A percentile compares a stretch with the other conserved stretches of the same genome.
Conservation (phyloP, 495 filamentous ascomycete species). For the Bryoglossum gracile region DNA sequence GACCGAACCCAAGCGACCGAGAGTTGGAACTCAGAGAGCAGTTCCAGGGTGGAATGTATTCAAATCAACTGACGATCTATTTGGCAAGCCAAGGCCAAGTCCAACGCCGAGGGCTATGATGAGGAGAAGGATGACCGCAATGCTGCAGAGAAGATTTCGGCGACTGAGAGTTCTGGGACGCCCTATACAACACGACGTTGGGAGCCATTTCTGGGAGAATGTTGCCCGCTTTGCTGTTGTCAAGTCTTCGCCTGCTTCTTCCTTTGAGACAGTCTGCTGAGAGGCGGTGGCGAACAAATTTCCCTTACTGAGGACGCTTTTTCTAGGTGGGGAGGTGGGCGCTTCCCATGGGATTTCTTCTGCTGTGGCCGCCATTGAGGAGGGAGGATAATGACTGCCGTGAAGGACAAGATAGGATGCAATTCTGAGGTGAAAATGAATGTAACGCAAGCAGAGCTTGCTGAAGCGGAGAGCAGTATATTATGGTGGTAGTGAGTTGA, state of each 20-base stretch:
- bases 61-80: slow-evolving; percentile 16
- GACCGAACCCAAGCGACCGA: neutral
- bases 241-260: slow-evolving; percentile 3
- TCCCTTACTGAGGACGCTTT: slow-evolving; percentile 18
- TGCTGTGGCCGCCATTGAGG: slow-evolving; percentile 11
- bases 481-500: neutral
- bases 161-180: too few relatives aligned
- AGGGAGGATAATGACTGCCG: neutral
- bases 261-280: neutral
- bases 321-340: slow-evolving; percentile 31
- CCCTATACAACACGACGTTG: slow-evolving; percentile 36
- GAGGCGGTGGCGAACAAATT: neutral
- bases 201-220: slow-evolving; percentile 30
- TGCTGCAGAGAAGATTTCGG: slow-evolving; percentile 28
- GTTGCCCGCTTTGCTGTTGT: slow-evolving; percentile 16
- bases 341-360: slow-evolving; percentile 36
- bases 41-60: slow-evolving; percentile 15
- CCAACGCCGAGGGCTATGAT: slow-evolving; percentile 31
- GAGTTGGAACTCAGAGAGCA: slow-evolving; percentile 1
- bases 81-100: slow-evolving; percentile 22
- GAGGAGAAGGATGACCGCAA: slow-evolving; percentile 24
- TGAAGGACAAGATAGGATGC: neutral
- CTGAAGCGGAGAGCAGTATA: neutral
- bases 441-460: slow-evolving; percentile 2
- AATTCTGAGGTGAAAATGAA: neutral